Conservation (phyloP, 768 basidiomycete species). For the Amanita pallidorosea region DNA sequence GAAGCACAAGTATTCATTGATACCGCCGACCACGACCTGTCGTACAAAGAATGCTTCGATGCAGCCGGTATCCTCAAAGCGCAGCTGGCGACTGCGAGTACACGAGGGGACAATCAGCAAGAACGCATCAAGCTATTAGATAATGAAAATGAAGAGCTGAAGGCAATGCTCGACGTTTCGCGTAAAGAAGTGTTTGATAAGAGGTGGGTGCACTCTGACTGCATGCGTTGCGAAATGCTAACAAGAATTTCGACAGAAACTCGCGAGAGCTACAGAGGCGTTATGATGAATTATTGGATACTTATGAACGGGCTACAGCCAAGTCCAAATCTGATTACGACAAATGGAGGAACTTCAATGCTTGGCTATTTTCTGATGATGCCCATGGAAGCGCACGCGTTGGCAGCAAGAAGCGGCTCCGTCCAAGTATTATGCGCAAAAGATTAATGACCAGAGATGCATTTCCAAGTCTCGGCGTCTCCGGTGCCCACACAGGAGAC, state of each 20-base stretch:
- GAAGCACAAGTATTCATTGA: conserved; percentile 33
- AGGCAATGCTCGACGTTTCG: conserved; percentile 4
- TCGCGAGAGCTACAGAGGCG: conserved; percentile 17
- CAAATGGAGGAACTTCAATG: conserved; percentile 36
- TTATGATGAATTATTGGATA: conserved; percentile 33
- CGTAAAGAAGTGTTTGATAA: neutral
- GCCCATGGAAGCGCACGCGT: conserved; percentile 14
- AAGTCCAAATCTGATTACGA: conserved; percentile 43
- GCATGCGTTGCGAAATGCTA: neutral
- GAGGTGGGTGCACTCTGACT: conserved; percentile 3
- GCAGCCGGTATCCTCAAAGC: conserved; percentile 22
- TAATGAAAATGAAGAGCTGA: conserved; percentile 16
- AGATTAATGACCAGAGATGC: conserved; percentile 15
- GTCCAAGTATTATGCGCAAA: conserved; percentile 12
- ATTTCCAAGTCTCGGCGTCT: conserved; percentile 8
- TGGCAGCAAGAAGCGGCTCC: conserved; percentile 17
- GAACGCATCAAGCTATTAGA: conserved; percentile 12
- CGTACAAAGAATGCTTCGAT: conserved; percentile 26
- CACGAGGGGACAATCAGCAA: conserved; percentile 15
- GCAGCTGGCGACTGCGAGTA: conserved; percentile 14
- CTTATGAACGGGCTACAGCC: conserved; percentile 32
- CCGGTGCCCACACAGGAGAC: neutral
- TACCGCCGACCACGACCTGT: conserved; percentile 19
- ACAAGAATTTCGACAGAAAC: conserved; percentile 2
- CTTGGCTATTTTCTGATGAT: conserved; percentile 29